Evolutionary conservation across 371 early-diverging fungal genomes (phyloP).

Genomic region (Syncephalis plumigaleata): DNA sequence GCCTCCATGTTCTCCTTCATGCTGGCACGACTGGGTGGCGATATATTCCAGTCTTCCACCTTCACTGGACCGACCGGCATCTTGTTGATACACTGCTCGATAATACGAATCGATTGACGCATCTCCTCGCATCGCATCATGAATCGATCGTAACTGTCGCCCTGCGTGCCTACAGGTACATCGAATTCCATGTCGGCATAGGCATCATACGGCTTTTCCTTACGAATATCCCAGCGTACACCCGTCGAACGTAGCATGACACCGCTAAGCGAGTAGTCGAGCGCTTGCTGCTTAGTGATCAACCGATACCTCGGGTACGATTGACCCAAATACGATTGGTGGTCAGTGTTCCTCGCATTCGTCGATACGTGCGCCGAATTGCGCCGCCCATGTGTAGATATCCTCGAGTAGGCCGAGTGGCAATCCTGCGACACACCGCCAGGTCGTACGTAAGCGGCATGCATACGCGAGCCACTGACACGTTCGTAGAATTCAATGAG

Average conservation of each 20-base stretch:
- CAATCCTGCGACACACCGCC: conserved; percentile 91
- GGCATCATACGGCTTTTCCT: conserved; percentile 86
- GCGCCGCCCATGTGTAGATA: conserved; percentile 81
- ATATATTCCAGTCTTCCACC: conserved; percentile 94
- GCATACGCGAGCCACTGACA: conserved; percentile 95
- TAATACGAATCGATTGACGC: conserved; percentile 91
- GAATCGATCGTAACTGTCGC: conserved; percentile 94
- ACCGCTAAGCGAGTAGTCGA: conserved; percentile 86
- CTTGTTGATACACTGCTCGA: conserved; percentile 83
- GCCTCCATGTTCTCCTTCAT: conserved; percentile 99
- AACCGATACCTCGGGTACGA: conserved; percentile 77
- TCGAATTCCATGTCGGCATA: conserved; percentile 92
- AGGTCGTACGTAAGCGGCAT: conserved; percentile 92
- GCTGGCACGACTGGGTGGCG: conserved; percentile 82
- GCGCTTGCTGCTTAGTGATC: conserved; percentile 72
- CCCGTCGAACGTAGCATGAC: conserved; percentile 91
- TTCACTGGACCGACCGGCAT: conserved; percentile 90
- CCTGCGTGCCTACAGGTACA: conserved; percentile 86
- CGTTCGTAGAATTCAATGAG: conserved; percentile 98
- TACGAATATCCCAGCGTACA: conserved; percentile 88
- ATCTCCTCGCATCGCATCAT: conserved; percentile 95
- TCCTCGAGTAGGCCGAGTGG: conserved; percentile 90
- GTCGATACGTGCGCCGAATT: conserved; percentile 78
- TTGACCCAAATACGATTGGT: conserved; percentile 90
- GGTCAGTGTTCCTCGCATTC: conserved; percentile 89